These are phyloP conservation scores for Prunus yedoensis DNA, from an alignment of 331 rosid genomes.

Conservation along the genomic window DNA sequence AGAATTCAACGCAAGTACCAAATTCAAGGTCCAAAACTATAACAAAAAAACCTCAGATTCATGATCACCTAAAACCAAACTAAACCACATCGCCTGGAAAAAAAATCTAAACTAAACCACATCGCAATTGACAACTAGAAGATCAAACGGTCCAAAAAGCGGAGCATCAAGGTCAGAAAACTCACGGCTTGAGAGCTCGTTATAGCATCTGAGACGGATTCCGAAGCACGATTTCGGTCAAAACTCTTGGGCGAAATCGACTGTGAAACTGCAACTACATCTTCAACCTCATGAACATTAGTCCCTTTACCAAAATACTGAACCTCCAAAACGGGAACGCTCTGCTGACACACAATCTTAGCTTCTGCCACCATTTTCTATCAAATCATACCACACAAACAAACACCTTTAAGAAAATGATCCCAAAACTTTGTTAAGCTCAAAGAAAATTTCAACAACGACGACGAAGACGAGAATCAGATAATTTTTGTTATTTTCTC, in stretches of 20 bases:
- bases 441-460: background rate
- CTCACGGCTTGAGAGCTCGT: slow-evolving; percentile 52
- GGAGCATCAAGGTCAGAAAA: slow-evolving; percentile 14
- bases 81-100: background rate
- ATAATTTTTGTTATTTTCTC: slow-evolving; percentile 21
- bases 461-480: background rate
- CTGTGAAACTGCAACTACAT: slow-evolving; percentile 28
- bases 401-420: background rate
- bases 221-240: slow-evolving; percentile 47
- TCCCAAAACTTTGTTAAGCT: background rate
- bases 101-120: background rate
- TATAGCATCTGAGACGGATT: slow-evolving; percentile 51
- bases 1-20: background rate
- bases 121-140: slow-evolving; percentile 3
- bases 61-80: background rate
- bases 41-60: slow-evolving; percentile 1
- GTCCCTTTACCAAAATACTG: slow-evolving; percentile 46
- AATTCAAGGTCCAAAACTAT: background rate
- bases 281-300: slow-evolving; percentile 46
- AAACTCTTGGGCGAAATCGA: slow-evolving; percentile 33
- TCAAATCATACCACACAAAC: slow-evolving; percentile 12
- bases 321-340: slow-evolving; percentile 52
- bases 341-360: slow-evolving; percentile 51
- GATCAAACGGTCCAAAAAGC: background rate
- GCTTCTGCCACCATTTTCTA: slow-evolving; percentile 85